A percentile compares a stretch with the other conserved stretches of the same genome.
phyloP scores from a whole-genome alignment of 2,329 filamentous ascomycete species.

The Neofusicoccum ribis region DNA sequence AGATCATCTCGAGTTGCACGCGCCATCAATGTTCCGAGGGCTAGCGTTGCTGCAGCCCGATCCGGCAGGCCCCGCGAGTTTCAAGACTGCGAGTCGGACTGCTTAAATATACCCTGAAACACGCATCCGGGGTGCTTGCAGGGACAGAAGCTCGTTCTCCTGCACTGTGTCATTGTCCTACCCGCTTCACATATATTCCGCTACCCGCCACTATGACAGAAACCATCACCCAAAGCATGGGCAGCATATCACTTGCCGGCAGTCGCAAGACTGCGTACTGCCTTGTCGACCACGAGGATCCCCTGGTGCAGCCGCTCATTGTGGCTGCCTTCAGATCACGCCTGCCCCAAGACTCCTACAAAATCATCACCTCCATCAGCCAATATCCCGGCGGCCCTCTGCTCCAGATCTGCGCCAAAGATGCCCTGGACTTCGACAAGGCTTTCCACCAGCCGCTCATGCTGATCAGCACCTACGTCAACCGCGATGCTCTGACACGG shows the following conservation, averaged over 20 bases:
- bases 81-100: too few relatives aligned
- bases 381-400: slow-evolving; percentile 50
- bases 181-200: background rate
- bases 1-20: background rate
- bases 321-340: slow-evolving; percentile 65
- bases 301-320: slow-evolving; percentile 86
- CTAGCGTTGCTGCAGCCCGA: background rate
- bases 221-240: background rate
- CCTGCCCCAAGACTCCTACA: slow-evolving; percentile 57
- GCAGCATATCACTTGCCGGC: background rate
- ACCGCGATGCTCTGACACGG: slow-evolving; percentile 91
- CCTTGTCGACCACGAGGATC: slow-evolving; percentile 58
- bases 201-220: background rate
- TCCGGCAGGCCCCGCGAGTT: background rate
- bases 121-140: too few relatives aligned
- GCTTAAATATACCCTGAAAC: too few relatives aligned
- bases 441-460: slow-evolving; percentile 64
- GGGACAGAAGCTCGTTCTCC: background rate
- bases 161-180: too few relatives aligned
- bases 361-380: slow-evolving; percentile 54
- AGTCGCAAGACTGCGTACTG: background rate
- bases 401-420: slow-evolving; percentile 83
- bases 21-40: background rate
- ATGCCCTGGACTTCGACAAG: slow-evolving; percentile 81
- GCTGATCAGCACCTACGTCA: slow-evolving; percentile 85